Percentiles rank a stretch among this genome's conserved stretches.
Conservation (phyloP, 2,329 filamentous ascomycete species). For the Apiospora pterosperma region DNA sequence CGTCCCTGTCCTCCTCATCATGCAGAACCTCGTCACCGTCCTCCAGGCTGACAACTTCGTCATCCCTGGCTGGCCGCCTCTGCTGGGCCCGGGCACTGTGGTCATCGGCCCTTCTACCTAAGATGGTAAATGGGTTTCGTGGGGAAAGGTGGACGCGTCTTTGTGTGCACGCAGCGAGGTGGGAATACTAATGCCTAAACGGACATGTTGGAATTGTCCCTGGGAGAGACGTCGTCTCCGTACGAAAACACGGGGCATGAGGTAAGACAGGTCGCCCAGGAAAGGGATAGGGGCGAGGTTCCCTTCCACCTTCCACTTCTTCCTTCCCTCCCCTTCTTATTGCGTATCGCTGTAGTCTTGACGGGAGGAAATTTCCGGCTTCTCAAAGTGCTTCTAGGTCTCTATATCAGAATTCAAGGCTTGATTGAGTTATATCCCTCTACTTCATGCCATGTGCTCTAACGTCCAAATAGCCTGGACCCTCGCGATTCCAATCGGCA, state of each 20-base stretch:
- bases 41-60: constrained; percentile 18
- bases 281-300: background rate
- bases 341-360: constrained; percentile 5
- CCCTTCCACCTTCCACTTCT: background rate
- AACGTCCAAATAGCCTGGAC: background rate
- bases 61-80: constrained; percentile 22
- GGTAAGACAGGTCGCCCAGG: background rate
- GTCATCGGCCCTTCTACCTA: constrained; percentile 15
- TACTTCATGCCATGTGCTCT: background rate
- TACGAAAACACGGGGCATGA: background rate
- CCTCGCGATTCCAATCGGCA: background rate
- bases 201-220: background rate
- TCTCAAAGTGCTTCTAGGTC: constrained; percentile 7
- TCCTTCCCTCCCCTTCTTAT: constrained; percentile 4
- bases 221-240: background rate
- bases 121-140: background rate
- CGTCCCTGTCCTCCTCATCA: constrained; percentile 18
- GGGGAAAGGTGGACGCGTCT: background rate
- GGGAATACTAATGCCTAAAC: background rate
- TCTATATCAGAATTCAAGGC: constrained; percentile 7
- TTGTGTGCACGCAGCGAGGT: background rate
- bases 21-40: constrained; percentile 20
- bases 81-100: constrained; percentile 16
- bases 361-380: constrained; percentile 4
- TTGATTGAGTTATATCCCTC: constrained; percentile 12